These are phyloP conservation scores for Articulospora tetracladia DNA, from an alignment of 495 filamentous ascomycete genomes.

Conservation along the genomic window DNA sequence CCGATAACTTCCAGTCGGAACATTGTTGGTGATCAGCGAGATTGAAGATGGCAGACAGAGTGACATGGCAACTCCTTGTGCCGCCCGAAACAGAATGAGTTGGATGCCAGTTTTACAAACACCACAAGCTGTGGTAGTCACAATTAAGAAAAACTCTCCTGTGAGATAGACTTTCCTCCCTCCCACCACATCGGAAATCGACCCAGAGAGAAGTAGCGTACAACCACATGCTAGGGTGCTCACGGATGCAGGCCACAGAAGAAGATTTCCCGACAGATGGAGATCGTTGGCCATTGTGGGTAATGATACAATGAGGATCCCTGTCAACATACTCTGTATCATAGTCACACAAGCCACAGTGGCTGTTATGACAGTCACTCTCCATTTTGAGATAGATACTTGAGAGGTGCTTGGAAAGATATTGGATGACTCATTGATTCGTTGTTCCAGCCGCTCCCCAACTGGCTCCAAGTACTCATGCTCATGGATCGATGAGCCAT, in stretches of 20 bases:
- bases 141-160: slow-evolving; percentile 38
- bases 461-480: no score
- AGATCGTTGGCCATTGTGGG: slow-evolving; percentile 47
- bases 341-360: slow-evolving; percentile 14
- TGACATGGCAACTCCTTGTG: slow-evolving; percentile 45
- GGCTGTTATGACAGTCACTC: slow-evolving; percentile 1
- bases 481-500: not conserved
- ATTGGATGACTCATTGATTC: no score
- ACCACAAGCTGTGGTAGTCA: slow-evolving; percentile 41
- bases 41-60: slow-evolving; percentile 50
- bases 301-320: slow-evolving; percentile 34
- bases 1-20: slow-evolving; percentile 35
- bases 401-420: not conserved
- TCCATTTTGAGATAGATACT: slow-evolving; percentile 14
- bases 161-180: slow-evolving; percentile 37
- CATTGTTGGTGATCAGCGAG: slow-evolving; percentile 35
- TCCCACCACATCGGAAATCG: slow-evolving; percentile 52
- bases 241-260: slow-evolving; percentile 48
- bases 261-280: slow-evolving; percentile 29
- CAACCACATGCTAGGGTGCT: slow-evolving; percentile 37
- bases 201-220: slow-evolving; percentile 43
- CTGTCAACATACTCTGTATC: slow-evolving; percentile 10
- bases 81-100: slow-evolving; percentile 48
- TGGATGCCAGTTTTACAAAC: slow-evolving; percentile 38
- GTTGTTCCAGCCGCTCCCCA: no score